Evolutionary conservation across 371 early-diverging fungal genomes (phyloP).

Genomic region (Dentiscutata heterogama): DNA sequence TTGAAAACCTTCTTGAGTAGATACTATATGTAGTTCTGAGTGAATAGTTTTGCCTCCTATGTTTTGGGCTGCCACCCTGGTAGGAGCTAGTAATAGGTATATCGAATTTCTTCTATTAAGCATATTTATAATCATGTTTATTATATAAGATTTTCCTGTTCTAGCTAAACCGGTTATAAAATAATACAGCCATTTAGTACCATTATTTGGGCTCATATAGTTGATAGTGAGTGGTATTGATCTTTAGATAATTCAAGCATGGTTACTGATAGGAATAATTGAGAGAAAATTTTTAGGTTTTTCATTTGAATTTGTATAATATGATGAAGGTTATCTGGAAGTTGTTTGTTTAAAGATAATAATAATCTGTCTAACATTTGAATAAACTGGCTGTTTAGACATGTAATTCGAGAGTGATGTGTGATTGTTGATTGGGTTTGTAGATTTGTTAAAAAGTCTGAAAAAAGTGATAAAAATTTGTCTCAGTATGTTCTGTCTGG

Average conservation of each 20-base stretch:
- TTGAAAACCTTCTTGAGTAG: neutral
- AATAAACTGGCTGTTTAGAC: neutral
- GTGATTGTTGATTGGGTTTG: neutral
- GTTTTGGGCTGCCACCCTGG: too few species aligned
- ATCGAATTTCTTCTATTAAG: neutral
- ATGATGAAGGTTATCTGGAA: too few species aligned
- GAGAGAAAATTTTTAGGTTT: neutral
- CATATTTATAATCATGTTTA: neutral
- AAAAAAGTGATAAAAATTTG: neutral
- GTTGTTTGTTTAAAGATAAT: neutral
- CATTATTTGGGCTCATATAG: neutral
- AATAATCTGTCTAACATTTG: neutral
- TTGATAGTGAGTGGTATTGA: neutral
- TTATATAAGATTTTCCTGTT: conserved; percentile 5
- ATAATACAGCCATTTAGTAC: conserved; percentile 7
- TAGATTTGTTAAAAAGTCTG: neutral
- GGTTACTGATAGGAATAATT: neutral
- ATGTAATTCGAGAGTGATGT: neutral
- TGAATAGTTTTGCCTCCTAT: too few species aligned
- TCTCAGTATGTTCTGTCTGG: neutral
- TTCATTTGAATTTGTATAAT: neutral
- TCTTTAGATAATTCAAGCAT: too few species aligned
- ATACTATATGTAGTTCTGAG: neutral
- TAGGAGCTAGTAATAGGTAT: neutral
- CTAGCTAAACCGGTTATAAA: conserved; percentile 12